phyloP scores from a whole-genome alignment of 345 rosid genomes.

The Arabidopsis thaliana region TAIR10.1 NC_003075.7:16346001-16346500 shows the following conservation, averaged over 20 bases:
- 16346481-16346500: slow-evolving; percentile 44
- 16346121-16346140: slow-evolving; percentile 62
- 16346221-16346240: slow-evolving; percentile 46
- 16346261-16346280: background rate
- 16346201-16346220: slow-evolving; percentile 47
- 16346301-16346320: slow-evolving; percentile 65
- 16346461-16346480: slow-evolving; percentile 48
- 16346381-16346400: slow-evolving; percentile 27
- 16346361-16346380: slow-evolving; percentile 48
- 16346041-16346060: slow-evolving; percentile 41
- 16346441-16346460: slow-evolving; percentile 52
- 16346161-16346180: slow-evolving; percentile 60
- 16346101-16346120: slow-evolving; percentile 38
- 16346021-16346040: slow-evolving; percentile 23
- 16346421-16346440: slow-evolving; percentile 48
- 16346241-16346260: slow-evolving; percentile 37
- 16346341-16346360: slow-evolving; percentile 56
- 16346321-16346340: slow-evolving; percentile 77
- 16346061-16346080: slow-evolving; percentile 37
- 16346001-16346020: background rate
- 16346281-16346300: slow-evolving; percentile 43
- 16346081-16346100: slow-evolving; percentile 37
- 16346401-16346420: background rate
- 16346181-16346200: slow-evolving; percentile 43
- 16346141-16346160: slow-evolving; percentile 54